phyloP scores from a whole-genome alignment of 345 rosid genomes.

The Arabis alpina region DNA sequence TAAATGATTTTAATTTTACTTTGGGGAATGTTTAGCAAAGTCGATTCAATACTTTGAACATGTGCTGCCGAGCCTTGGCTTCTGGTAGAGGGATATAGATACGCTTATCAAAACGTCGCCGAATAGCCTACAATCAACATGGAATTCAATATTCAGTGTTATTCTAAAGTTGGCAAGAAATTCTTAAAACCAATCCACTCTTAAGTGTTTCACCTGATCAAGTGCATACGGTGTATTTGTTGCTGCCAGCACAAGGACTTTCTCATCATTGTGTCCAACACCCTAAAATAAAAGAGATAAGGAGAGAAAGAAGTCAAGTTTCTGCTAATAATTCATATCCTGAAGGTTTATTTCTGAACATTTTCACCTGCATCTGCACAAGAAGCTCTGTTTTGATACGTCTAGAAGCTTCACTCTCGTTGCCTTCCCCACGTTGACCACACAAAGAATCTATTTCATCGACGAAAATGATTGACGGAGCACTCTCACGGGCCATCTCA shows the following conservation, averaged over 20 bases:
- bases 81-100: conserved; percentile 95
- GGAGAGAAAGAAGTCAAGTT: conserved; percentile 1
- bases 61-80: conserved; percentile 83
- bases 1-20: conserved; percentile 6
- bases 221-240: conserved; percentile 91
- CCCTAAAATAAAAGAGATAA: conserved; percentile 52
- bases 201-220: conserved; percentile 64
- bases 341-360: not conserved
- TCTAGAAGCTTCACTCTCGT: conserved; percentile 93
- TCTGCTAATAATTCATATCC: conserved; percentile 10
- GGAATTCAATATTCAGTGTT: conserved; percentile 26
- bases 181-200: conserved; percentile 8
- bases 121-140: conserved; percentile 64
- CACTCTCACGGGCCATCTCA: conserved; percentile 92
- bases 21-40: not conserved
- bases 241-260: conserved; percentile 94
- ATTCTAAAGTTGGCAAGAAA: conserved; percentile 11
- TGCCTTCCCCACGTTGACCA: conserved; percentile 94
- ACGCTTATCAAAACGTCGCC: conserved; percentile 94
- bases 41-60: conserved; percentile 68
- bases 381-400: conserved; percentile 96
- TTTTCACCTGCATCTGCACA: conserved; percentile 93
- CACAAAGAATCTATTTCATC: conserved; percentile 94
- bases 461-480: conserved; percentile 84
- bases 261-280: conserved; percentile 82